Conservation (phyloP, 257 asterid species). For the Gynochthodes officinalis region DNA sequence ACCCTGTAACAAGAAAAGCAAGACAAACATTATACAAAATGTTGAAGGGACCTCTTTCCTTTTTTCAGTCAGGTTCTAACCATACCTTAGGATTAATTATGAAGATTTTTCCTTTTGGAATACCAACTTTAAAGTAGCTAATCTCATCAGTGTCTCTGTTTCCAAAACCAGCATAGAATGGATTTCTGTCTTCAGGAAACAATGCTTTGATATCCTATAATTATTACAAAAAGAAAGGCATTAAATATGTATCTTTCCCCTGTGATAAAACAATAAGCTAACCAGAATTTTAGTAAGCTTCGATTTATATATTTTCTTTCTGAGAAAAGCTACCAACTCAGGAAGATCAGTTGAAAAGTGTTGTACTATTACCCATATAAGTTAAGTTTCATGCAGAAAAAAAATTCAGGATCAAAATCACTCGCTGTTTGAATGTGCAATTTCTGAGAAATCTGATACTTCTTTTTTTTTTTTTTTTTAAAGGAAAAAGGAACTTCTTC, state of each 20-base stretch:
- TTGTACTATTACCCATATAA: background rate
- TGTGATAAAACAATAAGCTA: background rate
- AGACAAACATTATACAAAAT: slow-evolving; percentile 9
- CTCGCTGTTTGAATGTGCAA: background rate
- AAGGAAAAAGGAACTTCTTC: background rate
- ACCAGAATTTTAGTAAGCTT: background rate
- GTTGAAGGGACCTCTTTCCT: background rate
- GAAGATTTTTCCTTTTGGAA: slow-evolving; percentile 85
- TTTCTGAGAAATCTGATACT: background rate
- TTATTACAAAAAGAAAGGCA: background rate
- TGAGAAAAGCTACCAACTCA: background rate
- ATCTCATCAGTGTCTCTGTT: slow-evolving; percentile 93
- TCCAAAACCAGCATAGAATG: slow-evolving; percentile 98
- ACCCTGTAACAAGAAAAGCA: slow-evolving; percentile 48
- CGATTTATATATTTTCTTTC: background rate
- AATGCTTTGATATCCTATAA: slow-evolving; percentile 69
- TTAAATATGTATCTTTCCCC: background rate
- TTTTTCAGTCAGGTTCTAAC: slow-evolving; percentile 1
- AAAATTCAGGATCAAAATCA: background rate
- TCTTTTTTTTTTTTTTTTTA: too few relatives aligned
- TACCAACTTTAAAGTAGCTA: slow-evolving; percentile 93
- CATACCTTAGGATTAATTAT: slow-evolving; percentile 89
- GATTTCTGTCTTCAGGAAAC: slow-evolving; percentile 78
- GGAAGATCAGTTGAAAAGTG: background rate
- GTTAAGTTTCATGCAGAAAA: background rate